phyloP scores from a whole-genome alignment of 192 early-diverging fungal genomes.

The Lobosporangium transversale region DNA sequence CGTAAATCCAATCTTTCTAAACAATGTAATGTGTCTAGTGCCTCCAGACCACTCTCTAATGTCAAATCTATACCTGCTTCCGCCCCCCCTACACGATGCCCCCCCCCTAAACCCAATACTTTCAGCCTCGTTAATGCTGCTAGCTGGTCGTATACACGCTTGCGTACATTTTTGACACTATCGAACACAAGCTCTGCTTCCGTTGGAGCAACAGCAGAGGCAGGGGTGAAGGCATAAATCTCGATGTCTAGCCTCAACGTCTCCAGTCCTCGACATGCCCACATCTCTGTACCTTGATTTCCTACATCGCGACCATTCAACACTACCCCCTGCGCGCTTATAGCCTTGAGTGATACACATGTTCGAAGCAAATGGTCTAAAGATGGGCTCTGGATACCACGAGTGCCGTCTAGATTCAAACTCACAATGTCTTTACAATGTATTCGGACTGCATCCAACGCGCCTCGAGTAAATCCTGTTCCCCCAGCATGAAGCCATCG shows the following conservation, averaged over 20 bases:
- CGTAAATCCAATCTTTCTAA: constrained; percentile 27
- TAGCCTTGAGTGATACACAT: constrained; percentile 11
- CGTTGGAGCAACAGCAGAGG: not conserved
- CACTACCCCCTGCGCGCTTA: constrained; percentile 35
- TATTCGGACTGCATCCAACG: constrained; percentile 11
- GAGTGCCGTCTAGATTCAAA: constrained; percentile 37
- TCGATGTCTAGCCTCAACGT: constrained; percentile 32
- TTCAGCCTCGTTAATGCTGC: constrained; percentile 15
- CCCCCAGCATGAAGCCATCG: constrained; percentile 39
- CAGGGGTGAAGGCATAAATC: constrained; percentile 2
- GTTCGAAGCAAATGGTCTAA: constrained; percentile 7
- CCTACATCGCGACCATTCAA: constrained; percentile 32
- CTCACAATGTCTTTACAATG: constrained; percentile 24
- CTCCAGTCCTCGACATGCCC: constrained; percentile 28
- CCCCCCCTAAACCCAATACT: constrained; percentile 37
- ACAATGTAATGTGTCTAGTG: constrained; percentile 12
- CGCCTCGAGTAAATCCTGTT: constrained; percentile 35
- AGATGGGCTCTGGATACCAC: constrained; percentile 31
- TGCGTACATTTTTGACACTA: constrained; percentile 2
- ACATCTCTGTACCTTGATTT: constrained; percentile 1
- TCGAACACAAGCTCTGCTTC: not conserved
- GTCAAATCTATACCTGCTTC: constrained; percentile 35
- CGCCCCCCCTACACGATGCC: constrained; percentile 25
- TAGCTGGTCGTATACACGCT: constrained; percentile 19
- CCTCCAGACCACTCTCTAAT: constrained; percentile 20